Percentiles rank a stretch among this genome's conserved stretches.
Evolutionary conservation across 1,284 basidiomycete species (phyloP).

Genomic region (Cutaneotrichosporon cyanovorans): DNA sequence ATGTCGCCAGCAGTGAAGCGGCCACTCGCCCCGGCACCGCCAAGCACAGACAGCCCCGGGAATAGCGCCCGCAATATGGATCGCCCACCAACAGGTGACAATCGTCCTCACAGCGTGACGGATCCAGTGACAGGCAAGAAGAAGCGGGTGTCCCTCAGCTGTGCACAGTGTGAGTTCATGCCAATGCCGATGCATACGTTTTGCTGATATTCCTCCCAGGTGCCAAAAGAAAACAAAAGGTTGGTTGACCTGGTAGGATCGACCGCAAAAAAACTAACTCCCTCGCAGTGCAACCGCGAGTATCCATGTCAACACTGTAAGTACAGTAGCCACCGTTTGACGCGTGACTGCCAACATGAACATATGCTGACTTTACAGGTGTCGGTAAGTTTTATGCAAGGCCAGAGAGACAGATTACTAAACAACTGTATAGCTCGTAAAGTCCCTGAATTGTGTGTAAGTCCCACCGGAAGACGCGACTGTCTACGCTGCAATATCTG

Average conservation of each 20-base stretch:
- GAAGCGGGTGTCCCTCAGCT: constrained; percentile 44
- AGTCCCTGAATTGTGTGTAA: constrained; percentile 45
- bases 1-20: constrained; percentile 8
- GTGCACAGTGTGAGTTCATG: constrained; percentile 41
- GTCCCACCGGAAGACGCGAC: constrained; percentile 6
- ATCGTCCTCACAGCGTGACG: constrained; percentile 14
- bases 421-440: constrained; percentile 31
- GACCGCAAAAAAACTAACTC: background rate
- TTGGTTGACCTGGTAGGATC: too few species aligned
- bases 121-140: constrained; percentile 34
- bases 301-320: constrained; percentile 47
- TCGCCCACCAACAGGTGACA: constrained; percentile 7
- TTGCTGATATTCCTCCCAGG: constrained; percentile 22
- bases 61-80: background rate
- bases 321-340: constrained; percentile 7
- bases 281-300: constrained; percentile 41
- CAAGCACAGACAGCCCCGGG: background rate
- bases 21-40: constrained; percentile 9
- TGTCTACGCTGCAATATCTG: background rate
- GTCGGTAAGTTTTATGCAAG: constrained; percentile 7
- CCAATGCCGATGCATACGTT: background rate
- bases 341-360: too few species aligned
- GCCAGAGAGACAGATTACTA: background rate
- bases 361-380: constrained; percentile 6
- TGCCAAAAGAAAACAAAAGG: constrained; percentile 45